phyloP scores from a whole-genome alignment of 2,329 filamentous ascomycete species.

The Lojkania enalia region DNA sequence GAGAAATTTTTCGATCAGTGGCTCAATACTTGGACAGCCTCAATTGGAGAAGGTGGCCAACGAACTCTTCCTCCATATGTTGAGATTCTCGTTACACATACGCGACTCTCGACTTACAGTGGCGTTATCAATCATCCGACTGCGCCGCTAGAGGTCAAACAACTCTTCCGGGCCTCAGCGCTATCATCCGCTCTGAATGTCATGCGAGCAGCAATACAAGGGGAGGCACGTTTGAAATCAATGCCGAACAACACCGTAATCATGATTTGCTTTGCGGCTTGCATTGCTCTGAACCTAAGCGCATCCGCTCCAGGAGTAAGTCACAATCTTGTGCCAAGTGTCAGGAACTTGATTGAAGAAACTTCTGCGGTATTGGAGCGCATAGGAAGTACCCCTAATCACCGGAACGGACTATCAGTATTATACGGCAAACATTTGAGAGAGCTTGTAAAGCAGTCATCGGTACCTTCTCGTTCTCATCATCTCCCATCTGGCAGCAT shows the following conservation, averaged over 20 bases:
- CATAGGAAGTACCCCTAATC: slow-evolving; percentile 66
- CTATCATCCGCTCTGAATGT: slow-evolving; percentile 75
- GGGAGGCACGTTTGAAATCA: slow-evolving; percentile 68
- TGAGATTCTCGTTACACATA: slow-evolving; percentile 72
- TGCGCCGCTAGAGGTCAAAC: slow-evolving; percentile 69
- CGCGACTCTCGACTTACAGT: slow-evolving; percentile 72
- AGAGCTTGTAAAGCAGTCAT: slow-evolving; percentile 43
- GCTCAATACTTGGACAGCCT: slow-evolving; percentile 61
- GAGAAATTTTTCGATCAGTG: slow-evolving; percentile 68
- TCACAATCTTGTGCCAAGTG: slow-evolving; percentile 39
- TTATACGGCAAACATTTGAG: slow-evolving; percentile 61
- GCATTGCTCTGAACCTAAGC: slow-evolving; percentile 55
- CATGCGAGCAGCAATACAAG: slow-evolving; percentile 72
- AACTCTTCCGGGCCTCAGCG: slow-evolving; percentile 72
- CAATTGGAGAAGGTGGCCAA: slow-evolving; percentile 44
- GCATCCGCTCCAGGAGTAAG: slow-evolving; percentile 27
- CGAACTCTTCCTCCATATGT: slow-evolving; percentile 69
- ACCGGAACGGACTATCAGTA: slow-evolving; percentile 68
- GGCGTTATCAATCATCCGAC: slow-evolving; percentile 76
- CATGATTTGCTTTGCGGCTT: slow-evolving; percentile 72
- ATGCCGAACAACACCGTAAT: slow-evolving; percentile 81
- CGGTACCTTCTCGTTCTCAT: slow-evolving; percentile 12
- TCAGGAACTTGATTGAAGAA: slow-evolving; percentile 58
- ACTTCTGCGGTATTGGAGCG: slow-evolving; percentile 69
- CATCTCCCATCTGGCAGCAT: background rate